phyloP scores from a whole-genome alignment of 2,329 filamentous ascomycete genomes.

The Claviceps humidiphila region DNA sequence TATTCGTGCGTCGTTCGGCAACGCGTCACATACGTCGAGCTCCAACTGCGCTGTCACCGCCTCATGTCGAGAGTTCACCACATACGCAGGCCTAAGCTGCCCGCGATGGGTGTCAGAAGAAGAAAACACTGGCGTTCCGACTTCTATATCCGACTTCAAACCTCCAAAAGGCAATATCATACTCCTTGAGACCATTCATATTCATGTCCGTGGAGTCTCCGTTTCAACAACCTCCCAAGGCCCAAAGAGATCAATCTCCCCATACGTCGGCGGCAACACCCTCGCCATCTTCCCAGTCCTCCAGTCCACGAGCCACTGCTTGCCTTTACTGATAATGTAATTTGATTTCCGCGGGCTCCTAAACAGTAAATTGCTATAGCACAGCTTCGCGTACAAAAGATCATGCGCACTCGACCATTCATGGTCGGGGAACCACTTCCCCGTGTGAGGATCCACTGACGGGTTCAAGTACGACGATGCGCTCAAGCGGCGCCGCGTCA shows the following conservation, averaged over 20 bases:
- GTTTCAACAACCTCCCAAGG: constrained; percentile 37
- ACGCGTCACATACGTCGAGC: no score
- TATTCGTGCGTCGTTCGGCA: no score
- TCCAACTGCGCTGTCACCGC: no score
- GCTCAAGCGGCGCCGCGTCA: constrained; percentile 26
- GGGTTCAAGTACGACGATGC: constrained; percentile 32
- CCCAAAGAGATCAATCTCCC: constrained; percentile 34
- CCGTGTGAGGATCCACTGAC: constrained; percentile 33
- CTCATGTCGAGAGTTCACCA: no score
- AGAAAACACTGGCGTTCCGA: no score
- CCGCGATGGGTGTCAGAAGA: no score
- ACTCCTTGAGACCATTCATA: no score
- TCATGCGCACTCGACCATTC: constrained; percentile 43
- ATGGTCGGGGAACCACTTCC: constrained; percentile 44
- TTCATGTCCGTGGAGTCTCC: constrained; percentile 33
- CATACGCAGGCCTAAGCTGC: no score
- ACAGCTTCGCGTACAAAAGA: constrained; percentile 45
- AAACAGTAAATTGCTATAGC: constrained; percentile 44
- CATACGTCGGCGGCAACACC: constrained; percentile 40
- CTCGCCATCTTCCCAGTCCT: constrained; percentile 39
- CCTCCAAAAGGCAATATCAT: no score
- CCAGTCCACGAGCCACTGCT: constrained; percentile 48
- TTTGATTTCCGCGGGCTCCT: constrained; percentile 44
- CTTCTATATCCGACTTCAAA: no score
- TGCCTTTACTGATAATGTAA: constrained; percentile 42